phyloP scores from a whole-genome alignment of 306 rosid species.

The Lathyrus sativus region DNA sequence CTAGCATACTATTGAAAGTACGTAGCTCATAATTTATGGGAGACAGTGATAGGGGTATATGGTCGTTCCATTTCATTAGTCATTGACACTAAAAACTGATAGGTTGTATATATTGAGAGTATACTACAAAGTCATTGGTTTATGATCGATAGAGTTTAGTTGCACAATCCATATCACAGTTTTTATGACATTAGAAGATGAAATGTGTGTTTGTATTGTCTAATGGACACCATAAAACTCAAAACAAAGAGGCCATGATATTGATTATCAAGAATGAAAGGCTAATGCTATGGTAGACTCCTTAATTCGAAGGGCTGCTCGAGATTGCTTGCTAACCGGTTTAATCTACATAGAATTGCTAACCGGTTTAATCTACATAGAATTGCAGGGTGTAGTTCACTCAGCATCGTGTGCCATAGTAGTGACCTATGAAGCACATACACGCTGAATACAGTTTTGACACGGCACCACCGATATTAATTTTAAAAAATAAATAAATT shows the following conservation, averaged over 20 bases:
- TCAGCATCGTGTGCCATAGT: no score
- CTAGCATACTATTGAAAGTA: not conserved
- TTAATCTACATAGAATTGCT: no score
- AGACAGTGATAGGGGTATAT: constrained; percentile 5
- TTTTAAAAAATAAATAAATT: no score
- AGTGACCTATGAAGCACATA: no score
- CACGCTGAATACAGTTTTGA: no score
- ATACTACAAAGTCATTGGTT: not conserved
- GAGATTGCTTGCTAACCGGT: no score
- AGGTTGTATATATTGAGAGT: constrained; percentile 2
- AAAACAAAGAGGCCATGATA: not conserved
- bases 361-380: no score
- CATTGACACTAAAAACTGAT: constrained; percentile 2
- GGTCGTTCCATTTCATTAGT: constrained; percentile 10
- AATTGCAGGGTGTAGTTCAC: no score
- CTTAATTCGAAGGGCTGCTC: no score
- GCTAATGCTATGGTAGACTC: no score
- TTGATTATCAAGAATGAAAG: no score
- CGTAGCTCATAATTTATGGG: constrained; percentile 4
- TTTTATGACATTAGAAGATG: not conserved
- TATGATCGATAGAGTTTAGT: not conserved
- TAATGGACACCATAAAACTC: not conserved
- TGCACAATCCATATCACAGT: not conserved
- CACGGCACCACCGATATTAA: no score
- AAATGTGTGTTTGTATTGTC: not conserved